Evolutionary conservation across 2,329 filamentous ascomycete species (phyloP).

Genomic region (Arachnomyces sp.): DNA sequence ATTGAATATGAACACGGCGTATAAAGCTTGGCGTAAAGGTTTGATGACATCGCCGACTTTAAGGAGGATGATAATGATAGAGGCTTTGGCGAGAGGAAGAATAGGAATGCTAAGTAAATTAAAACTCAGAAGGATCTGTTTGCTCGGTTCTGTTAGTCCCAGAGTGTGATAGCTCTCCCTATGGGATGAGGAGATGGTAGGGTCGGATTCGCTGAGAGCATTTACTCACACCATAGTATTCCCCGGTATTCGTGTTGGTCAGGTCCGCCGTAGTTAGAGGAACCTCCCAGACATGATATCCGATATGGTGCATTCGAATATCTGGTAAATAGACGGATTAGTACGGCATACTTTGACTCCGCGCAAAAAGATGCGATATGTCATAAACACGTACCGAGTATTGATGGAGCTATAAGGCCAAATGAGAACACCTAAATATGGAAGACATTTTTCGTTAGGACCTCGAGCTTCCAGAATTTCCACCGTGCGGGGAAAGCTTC

Average conservation of each 20-base stretch:
- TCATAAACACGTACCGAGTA: constrained; percentile 22
- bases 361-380: constrained; percentile 30
- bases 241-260: constrained; percentile 18
- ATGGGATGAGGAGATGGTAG: too few species aligned
- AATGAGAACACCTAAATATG: not conserved
- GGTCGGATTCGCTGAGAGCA: too few species aligned
- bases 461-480: too few species aligned
- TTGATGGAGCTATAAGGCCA: constrained; percentile 4
- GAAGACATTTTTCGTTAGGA: too few species aligned
- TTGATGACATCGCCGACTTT: constrained; percentile 31
- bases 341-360: constrained; percentile 8
- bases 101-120: constrained; percentile 35
- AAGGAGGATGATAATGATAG: constrained; percentile 32
- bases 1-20: constrained; percentile 30
- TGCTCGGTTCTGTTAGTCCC: too few species aligned
- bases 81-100: constrained; percentile 33
- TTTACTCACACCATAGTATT: constrained; percentile 6
- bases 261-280: constrained; percentile 18
- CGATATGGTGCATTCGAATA: not conserved
- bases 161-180: too few species aligned
- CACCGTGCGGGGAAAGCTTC: too few species aligned
- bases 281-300: constrained; percentile 2
- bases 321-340: constrained; percentile 15
- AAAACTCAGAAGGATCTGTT: constrained; percentile 31
- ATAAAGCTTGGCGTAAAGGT: constrained; percentile 30